Conservation (phyloP, 768 basidiomycete species). For the Daedaleopsis sinensis region DNA sequence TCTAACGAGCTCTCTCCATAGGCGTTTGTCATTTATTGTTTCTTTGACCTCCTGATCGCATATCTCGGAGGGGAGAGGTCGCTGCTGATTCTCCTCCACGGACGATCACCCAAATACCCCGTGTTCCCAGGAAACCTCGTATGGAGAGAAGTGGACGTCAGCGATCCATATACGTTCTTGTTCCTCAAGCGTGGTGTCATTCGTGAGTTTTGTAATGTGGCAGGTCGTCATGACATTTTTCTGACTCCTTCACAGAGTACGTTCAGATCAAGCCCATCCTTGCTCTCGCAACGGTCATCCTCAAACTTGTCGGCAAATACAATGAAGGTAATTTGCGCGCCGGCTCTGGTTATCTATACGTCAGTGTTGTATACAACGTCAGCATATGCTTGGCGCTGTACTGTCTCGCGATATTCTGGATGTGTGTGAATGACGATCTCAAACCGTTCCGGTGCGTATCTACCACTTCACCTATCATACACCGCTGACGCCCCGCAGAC, state of each 20-base stretch:
- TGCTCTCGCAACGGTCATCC: constrained; percentile 78
- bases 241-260: constrained; percentile 58
- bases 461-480: not conserved
- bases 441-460: constrained; percentile 78
- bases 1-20: constrained; percentile 29
- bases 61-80: constrained; percentile 94
- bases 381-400: constrained; percentile 83
- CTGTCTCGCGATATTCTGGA: constrained; percentile 97
- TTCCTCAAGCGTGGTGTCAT: constrained; percentile 94
- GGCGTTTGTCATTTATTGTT: constrained; percentile 96
- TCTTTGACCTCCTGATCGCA: constrained; percentile 79
- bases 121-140: constrained; percentile 88
- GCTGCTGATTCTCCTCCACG: constrained; percentile 88
- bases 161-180: constrained; percentile 93
- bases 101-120: constrained; percentile 84
- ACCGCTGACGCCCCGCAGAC: constrained; percentile 43
- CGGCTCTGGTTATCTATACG: constrained; percentile 88
- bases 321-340: constrained; percentile 87
- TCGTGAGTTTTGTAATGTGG: no score
- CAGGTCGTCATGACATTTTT: no score
- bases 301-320: constrained; percentile 87
- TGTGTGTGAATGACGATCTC: constrained; percentile 86
- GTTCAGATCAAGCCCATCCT: constrained; percentile 95
- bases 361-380: constrained; percentile 83
- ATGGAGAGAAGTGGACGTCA: constrained; percentile 84